These are phyloP conservation scores for peach (Prunus persica) DNA, from an alignment of 306 rosid genomes.

Conservation along the genomic window Prunus_persica_NCBIv2 NC_034014.1:7717001-7717500, in stretches of 20 bases:
- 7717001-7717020: slow-evolving; percentile 2
- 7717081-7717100: slow-evolving; percentile 45
- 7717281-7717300: slow-evolving; percentile 79
- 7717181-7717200: slow-evolving; percentile 4
- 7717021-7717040: slow-evolving; percentile 32
- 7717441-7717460: background rate
- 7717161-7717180: background rate
- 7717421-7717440: background rate
- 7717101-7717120: slow-evolving; percentile 54
- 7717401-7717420: background rate
- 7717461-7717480: background rate
- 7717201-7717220: background rate
- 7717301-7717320: slow-evolving; percentile 73
- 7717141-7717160: background rate
- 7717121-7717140: background rate
- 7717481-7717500: background rate
- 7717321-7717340: slow-evolving; percentile 75
- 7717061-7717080: slow-evolving; percentile 36
- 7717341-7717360: slow-evolving; percentile 71
- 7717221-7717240: slow-evolving; percentile 10
- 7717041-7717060: slow-evolving; percentile 45
- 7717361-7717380: background rate
- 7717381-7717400: background rate
- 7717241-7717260: slow-evolving; percentile 52
- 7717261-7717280: slow-evolving; percentile 68